phyloP scores from a whole-genome alignment of 2,329 filamentous ascomycete genomes.

The Paecilomyces dactylethromorphus region DNA sequence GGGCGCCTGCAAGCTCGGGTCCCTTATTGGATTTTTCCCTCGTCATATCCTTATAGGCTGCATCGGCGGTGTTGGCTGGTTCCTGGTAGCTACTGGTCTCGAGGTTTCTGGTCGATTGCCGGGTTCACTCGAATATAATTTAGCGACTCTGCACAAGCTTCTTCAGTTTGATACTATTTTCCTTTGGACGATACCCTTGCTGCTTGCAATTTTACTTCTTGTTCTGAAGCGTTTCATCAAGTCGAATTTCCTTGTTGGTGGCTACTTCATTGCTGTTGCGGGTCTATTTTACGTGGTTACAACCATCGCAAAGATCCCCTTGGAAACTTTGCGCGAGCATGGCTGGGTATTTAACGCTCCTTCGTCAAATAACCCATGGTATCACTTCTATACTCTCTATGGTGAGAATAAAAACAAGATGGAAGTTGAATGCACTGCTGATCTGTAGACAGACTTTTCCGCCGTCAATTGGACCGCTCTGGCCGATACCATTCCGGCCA shows the following conservation, averaged over 20 bases:
- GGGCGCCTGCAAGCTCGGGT: conserved; percentile 79
- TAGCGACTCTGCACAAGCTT: conserved; percentile 68
- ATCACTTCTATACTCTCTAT: conserved; percentile 95
- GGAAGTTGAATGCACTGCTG: neutral
- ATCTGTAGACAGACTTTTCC: conserved; percentile 57
- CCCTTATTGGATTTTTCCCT: conserved; percentile 93
- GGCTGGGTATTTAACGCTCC: conserved; percentile 94
- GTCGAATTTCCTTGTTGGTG: conserved; percentile 78
- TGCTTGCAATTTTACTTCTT: conserved; percentile 69
- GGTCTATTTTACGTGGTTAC: conserved; percentile 49
- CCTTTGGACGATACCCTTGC: conserved; percentile 76
- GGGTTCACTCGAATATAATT: conserved; percentile 74
- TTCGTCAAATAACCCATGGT: conserved; percentile 81
- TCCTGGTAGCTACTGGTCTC: conserved; percentile 82
- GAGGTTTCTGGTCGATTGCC: conserved; percentile 88
- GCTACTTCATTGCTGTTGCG: conserved; percentile 76
- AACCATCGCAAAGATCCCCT: conserved; percentile 53
- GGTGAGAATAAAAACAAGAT: conserved; percentile 49
- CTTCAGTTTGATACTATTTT: conserved; percentile 66
- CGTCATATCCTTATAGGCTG: conserved; percentile 94
- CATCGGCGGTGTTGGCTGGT: conserved; percentile 95
- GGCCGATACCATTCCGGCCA: conserved; percentile 78
- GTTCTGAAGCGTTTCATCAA: conserved; percentile 68
- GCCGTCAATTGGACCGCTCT: conserved; percentile 79
- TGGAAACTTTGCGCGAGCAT: conserved; percentile 58